Evolutionary conservation across 345 rosid species (phyloP).

Genomic region (Diplotaxis tenuifolia): DNA sequence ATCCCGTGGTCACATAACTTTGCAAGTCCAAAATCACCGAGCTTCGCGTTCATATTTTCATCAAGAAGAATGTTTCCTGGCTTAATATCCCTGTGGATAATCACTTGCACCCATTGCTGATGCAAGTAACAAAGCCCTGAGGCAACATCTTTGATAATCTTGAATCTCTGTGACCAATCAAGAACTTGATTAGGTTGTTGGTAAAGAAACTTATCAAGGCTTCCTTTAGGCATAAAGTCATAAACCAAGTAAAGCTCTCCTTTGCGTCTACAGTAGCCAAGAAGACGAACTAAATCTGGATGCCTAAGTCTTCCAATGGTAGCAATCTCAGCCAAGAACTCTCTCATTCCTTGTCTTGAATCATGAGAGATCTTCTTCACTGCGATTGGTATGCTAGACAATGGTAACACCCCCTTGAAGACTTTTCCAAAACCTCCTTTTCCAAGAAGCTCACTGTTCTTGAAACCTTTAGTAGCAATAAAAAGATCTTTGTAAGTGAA

Average conservation of each 20-base stretch:
- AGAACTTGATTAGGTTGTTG: conserved; percentile 29
- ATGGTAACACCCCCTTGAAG: conserved; percentile 53
- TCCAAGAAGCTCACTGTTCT: conserved; percentile 60
- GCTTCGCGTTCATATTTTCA: conserved; percentile 54
- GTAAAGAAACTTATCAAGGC: conserved; percentile 53
- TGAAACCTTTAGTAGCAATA: conserved; percentile 61
- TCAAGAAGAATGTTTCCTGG: conserved; percentile 78
- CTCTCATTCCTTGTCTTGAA: conserved; percentile 72
- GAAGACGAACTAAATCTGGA: conserved; percentile 65
- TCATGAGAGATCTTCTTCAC: conserved; percentile 61
- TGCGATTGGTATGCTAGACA: conserved; percentile 45
- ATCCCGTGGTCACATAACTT: conserved; percentile 64
- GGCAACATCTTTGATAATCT: conserved; percentile 64
- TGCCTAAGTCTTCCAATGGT: conserved; percentile 68
- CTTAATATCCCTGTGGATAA: conserved; percentile 74
- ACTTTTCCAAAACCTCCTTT: conserved; percentile 73
- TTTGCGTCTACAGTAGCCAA: conserved; percentile 70
- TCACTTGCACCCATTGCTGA: conserved; percentile 61
- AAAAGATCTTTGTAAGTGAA: conserved; percentile 58
- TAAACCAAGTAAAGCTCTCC: conserved; percentile 64
- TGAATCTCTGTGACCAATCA: conserved; percentile 67
- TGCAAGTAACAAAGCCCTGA: conserved; percentile 46
- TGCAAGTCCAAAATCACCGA: conserved; percentile 85
- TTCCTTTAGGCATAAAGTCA: conserved; percentile 66
- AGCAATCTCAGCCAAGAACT: conserved; percentile 69